These are phyloP conservation scores for Xerocomellus chrysenteron DNA, from an alignment of 768 basidiomycete genomes.

Conservation along the genomic window DNA sequence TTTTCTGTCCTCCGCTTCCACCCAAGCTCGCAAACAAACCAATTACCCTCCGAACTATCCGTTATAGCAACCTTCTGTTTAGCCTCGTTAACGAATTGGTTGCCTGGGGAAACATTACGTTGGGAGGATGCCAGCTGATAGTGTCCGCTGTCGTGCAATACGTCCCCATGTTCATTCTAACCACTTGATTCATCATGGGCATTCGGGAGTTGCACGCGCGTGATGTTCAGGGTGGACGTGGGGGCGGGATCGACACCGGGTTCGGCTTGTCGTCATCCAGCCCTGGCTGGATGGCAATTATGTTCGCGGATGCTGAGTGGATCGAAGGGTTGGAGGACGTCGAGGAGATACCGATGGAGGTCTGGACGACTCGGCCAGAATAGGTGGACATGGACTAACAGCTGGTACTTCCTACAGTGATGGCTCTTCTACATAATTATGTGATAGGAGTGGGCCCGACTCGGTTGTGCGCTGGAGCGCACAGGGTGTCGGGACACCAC, in stretches of 20 bases:
- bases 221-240: not conserved
- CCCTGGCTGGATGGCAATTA: not conserved
- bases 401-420: too few relatives aligned
- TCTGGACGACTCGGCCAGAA: not conserved
- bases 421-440: too few relatives aligned
- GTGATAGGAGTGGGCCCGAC: too few relatives aligned
- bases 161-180: not conserved
- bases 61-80: not conserved
- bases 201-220: not conserved
- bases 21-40: not conserved
- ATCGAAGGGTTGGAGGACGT: not conserved
- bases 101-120: not conserved
- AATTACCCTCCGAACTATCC: too few relatives aligned
- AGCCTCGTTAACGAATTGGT: not conserved
- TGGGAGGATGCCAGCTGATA: not conserved
- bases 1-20: too few relatives aligned
- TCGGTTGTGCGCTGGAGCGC: too few relatives aligned
- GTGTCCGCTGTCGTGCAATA: not conserved
- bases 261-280: not conserved
- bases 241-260: too few relatives aligned
- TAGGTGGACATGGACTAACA: not conserved
- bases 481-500: too few relatives aligned
- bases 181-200: not conserved
- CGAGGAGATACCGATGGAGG: not conserved
- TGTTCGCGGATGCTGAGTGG: not conserved